Base-by-base conservation (phyloP, 164 flowering plant genomes). In the Umbellularia californica region DNA sequence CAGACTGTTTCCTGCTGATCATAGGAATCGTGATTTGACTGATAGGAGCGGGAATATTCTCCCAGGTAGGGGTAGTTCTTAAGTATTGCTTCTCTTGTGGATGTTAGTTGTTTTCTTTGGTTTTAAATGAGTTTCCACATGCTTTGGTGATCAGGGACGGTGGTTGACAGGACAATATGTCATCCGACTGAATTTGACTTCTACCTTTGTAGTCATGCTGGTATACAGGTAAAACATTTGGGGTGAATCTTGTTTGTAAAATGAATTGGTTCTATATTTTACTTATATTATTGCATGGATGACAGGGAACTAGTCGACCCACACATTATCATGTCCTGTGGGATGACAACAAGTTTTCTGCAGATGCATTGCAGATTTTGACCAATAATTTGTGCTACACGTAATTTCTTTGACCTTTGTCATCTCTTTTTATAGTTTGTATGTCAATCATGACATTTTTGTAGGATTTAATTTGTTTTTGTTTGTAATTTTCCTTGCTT, bases 131-230 rank as follows among this genome's bases (percentile, higher is more conserved):
- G 28, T 64, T 13, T 7, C 24, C 28, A 25, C 30, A 7, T 13
- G 20, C 47, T 67, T 17, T 33, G 10, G 20, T 67, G 67, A 30
- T 19, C 83, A 94, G 98, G 98, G 52, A 94, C 98, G 0, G 97
- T 94, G 50, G 95, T 94, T 65, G 98, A 94, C 77, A 60, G 92
- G 15, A 89, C 88, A 77, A 92, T 94, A 22, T 94, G 98, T 75
- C 98, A 94, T 78, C 98, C 98, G 1, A 85, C 93, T 1, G 97
- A 94, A 75, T 94, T 92, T 77, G 98, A 94, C 70, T 94, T 94
- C 73, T 94, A 89, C 75, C 96, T 94, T 65, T 94, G 98, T 74
- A 94, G 98, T 81, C 98, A 94, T 80, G 98, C 98, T 62, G 96
- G 97, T 20, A 91, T 94, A 80, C 96, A 92, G 96, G 98, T 90